phyloP scores from a whole-genome alignment of 116 monocot species.

The Zostera marina region DNA sequence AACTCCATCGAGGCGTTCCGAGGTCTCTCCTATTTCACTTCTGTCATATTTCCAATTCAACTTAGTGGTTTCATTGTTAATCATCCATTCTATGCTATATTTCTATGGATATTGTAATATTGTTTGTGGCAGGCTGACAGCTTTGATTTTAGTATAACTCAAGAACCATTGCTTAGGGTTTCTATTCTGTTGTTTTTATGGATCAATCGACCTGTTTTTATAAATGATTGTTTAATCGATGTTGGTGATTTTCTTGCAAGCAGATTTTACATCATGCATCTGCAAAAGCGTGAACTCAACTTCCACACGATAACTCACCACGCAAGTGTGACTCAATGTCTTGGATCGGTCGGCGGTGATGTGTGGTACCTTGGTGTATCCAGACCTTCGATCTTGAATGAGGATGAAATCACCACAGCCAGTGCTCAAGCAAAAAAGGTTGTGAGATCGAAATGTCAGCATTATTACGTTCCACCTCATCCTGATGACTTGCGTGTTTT shows the following conservation, averaged over 20 bases:
- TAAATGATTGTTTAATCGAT: neutral
- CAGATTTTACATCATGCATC: constrained; percentile 87
- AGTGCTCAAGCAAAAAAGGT: constrained; percentile 5
- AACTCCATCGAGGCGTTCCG: constrained; percentile 67
- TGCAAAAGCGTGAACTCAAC: constrained; percentile 51
- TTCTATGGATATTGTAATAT: no score
- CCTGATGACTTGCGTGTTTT: constrained; percentile 66
- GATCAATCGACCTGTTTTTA: no score
- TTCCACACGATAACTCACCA: constrained; percentile 90
- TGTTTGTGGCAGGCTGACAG: no score
- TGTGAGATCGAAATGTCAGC: constrained; percentile 40
- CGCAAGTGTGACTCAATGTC: constrained; percentile 95
- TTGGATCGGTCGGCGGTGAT: constrained; percentile 61
- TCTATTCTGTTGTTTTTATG: no score
- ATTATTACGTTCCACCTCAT: constrained; percentile 57
- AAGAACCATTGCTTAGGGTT: no score
- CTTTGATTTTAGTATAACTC: no score
- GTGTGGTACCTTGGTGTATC: constrained; percentile 92
- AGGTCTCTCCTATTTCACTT: constrained; percentile 22
- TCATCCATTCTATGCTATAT: no score
- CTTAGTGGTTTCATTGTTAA: neutral
- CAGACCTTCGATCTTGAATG: constrained; percentile 51
- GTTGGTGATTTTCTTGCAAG: neutral
- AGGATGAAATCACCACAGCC: constrained; percentile 4
- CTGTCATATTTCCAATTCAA: neutral